phyloP scores from a whole-genome alignment of 805 yeast species.

The Metschnikowia kofuensis region DNA sequence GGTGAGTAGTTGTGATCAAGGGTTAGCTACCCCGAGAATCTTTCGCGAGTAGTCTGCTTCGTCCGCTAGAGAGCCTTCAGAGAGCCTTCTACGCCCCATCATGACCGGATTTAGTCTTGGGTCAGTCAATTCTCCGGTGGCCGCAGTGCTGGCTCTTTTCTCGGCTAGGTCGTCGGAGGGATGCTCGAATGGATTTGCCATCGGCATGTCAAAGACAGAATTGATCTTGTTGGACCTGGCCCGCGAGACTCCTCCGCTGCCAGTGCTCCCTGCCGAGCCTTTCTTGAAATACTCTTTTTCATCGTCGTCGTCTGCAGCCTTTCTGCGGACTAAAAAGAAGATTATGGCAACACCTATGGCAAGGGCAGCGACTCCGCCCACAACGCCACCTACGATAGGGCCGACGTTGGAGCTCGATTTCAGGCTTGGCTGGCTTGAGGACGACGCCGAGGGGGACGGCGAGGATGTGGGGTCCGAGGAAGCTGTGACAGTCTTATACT shows the following conservation, averaged over 20 bases:
- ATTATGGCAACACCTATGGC: constrained; percentile 25
- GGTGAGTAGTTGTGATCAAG: constrained; percentile 26
- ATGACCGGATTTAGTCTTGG: constrained; percentile 71
- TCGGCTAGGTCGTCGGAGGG: constrained; percentile 48
- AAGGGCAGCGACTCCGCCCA: constrained; percentile 38
- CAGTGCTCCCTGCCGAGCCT: constrained; percentile 39
- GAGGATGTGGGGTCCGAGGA: constrained; percentile 12
- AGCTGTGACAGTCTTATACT: constrained; percentile 13
- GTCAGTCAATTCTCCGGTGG: constrained; percentile 33
- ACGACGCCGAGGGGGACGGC: not conserved
- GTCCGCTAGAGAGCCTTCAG: constrained; percentile 85
- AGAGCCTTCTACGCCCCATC: constrained; percentile 78
- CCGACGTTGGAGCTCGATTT: constrained; percentile 28
- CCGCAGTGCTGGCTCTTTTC: constrained; percentile 15
- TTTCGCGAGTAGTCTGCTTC: constrained; percentile 80
- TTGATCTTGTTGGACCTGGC: constrained; percentile 24
- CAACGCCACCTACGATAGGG: constrained; percentile 46
- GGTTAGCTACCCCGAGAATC: constrained; percentile 83
- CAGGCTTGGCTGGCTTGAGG: not conserved
- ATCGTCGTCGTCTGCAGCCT: constrained; percentile 50
- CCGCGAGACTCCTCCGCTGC: constrained; percentile 19
- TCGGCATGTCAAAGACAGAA: constrained; percentile 37
- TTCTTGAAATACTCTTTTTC: constrained; percentile 39
- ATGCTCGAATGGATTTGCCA: constrained; percentile 61
- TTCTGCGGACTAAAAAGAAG: constrained; percentile 36